phyloP scores from a whole-genome alignment of 2,329 filamentous ascomycete genomes.

The Emergomyces orientalis region DNA sequence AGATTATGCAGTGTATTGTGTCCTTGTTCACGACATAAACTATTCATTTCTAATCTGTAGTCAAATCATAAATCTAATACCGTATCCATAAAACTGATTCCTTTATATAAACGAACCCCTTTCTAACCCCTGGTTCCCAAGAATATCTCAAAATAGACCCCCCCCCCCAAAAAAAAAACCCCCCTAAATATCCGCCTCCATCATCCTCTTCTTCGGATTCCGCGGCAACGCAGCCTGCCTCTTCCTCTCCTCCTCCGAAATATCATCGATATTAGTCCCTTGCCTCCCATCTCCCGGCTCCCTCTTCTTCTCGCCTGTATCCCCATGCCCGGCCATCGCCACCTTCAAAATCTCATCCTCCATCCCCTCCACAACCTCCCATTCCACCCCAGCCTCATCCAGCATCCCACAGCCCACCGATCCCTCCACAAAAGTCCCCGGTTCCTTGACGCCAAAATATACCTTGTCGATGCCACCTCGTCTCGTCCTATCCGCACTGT shows the following conservation, averaged over 20 bases:
- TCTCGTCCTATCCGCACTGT: not conserved
- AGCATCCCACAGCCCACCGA: slow-evolving; percentile 67
- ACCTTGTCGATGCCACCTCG: slow-evolving; percentile 58
- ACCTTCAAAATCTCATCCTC: slow-evolving; percentile 73
- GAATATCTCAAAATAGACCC: not conserved
- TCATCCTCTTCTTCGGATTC: slow-evolving; percentile 42
- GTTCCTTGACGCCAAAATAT: slow-evolving; percentile 81
- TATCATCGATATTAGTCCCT: slow-evolving; percentile 30
- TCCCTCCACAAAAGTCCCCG: slow-evolving; percentile 75
- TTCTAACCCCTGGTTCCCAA: no score
- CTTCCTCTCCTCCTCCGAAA: slow-evolving; percentile 31
- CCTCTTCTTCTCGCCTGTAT: slow-evolving; percentile 25
- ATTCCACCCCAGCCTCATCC: slow-evolving; percentile 61
- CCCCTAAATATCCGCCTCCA: slow-evolving; percentile 27
- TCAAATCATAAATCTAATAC: not conserved
- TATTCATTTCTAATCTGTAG: not conserved
- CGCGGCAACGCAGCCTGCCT: slow-evolving; percentile 30
- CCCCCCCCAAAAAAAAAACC: not conserved
- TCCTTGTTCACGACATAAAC: not conserved
- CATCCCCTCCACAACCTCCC: slow-evolving; percentile 63
- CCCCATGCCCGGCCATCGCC: slow-evolving; percentile 70
- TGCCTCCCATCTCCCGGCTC: slow-evolving; percentile 20
- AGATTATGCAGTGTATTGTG: not conserved
- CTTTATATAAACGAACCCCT: no score
- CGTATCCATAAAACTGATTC: no score